Conservation (phyloP, 1,139 yeast genomes). For the Petasospora fabianii region DNA sequence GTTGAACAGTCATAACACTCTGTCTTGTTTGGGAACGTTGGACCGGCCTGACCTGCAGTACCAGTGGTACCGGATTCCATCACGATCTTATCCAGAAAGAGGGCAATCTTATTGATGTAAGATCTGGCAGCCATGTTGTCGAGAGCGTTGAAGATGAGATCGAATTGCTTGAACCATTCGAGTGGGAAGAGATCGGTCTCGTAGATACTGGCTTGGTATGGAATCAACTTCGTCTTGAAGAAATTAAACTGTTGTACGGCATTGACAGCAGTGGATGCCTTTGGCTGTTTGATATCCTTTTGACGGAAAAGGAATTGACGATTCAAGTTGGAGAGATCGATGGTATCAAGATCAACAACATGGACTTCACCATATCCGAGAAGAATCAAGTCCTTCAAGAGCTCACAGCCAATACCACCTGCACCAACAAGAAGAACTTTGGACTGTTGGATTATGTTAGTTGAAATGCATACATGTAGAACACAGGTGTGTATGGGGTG, state of each 20-base stretch:
- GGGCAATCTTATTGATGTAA: constrained; percentile 80
- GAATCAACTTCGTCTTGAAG: constrained; percentile 57
- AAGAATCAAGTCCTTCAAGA: constrained; percentile 77
- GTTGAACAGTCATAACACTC: constrained; percentile 94
- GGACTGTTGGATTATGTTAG: constrained; percentile 26
- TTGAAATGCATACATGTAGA: neutral
- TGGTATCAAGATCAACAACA: constrained; percentile 90
- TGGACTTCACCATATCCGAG: constrained; percentile 89
- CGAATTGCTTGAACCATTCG: constrained; percentile 78
- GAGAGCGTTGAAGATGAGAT: constrained; percentile 81
- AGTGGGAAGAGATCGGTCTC: constrained; percentile 69
- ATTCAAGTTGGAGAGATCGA: constrained; percentile 86
- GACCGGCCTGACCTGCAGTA: constrained; percentile 88
- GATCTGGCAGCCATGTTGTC: constrained; percentile 92
- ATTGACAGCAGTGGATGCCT: constrained; percentile 75
- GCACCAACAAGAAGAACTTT: constrained; percentile 91
- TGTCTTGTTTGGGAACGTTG: constrained; percentile 74
- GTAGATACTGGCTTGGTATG: constrained; percentile 89
- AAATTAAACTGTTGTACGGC: constrained; percentile 81
- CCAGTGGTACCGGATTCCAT: constrained; percentile 97
- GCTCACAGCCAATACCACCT: constrained; percentile 99
- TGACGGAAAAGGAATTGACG: constrained; percentile 88
- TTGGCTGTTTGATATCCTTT: constrained; percentile 82
- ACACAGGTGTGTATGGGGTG: constrained; percentile 1
- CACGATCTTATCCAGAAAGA: constrained; percentile 69